A percentile compares a stretch with the other conserved stretches of the same genome.
Evolutionary conservation across 2,329 filamentous ascomycete species (phyloP).

Genomic region (Lachnellula occidentalis): DNA sequence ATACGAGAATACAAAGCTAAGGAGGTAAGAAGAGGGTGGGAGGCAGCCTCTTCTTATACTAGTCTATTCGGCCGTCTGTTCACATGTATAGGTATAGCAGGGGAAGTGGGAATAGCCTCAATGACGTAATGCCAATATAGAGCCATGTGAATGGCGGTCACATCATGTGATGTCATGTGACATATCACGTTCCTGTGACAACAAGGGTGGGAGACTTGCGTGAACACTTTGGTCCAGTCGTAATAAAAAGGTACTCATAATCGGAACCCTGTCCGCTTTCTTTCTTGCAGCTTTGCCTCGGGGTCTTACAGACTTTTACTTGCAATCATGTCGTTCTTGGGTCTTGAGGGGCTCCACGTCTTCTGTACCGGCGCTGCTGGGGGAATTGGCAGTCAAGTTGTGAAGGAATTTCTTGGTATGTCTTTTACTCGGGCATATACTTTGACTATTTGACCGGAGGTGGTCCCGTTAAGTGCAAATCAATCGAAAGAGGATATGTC

Average conservation of each 20-base stretch:
- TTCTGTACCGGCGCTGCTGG: conserved; percentile 49
- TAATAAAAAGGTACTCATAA: neutral
- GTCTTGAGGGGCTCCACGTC: conserved; percentile 36
- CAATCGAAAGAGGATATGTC: no score
- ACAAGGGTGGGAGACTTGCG: neutral
- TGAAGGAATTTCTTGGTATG: conserved; percentile 47
- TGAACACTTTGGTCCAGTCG: neutral
- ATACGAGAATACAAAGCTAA: no score
- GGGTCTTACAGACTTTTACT: no score
- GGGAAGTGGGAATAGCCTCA: no score
- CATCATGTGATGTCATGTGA: no score
- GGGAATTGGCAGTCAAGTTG: conserved; percentile 44
- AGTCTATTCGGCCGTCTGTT: no score
- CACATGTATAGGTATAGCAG: no score
- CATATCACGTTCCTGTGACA: no score
- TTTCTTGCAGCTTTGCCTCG: neutral
- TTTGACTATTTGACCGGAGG: neutral
- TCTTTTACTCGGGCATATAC: neutral
- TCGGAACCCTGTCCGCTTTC: neutral
- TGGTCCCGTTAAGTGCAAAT: neutral
- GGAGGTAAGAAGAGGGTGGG: no score
- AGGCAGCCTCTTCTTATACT: no score
- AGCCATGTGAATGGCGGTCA: no score
- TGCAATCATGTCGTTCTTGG: conserved; percentile 18
- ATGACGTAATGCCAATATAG: no score